Percentiles rank a stretch among this genome's conserved stretches.
Conservation (phyloP, 176 grass and related monocot species). For the Phragmites australis region DNA sequence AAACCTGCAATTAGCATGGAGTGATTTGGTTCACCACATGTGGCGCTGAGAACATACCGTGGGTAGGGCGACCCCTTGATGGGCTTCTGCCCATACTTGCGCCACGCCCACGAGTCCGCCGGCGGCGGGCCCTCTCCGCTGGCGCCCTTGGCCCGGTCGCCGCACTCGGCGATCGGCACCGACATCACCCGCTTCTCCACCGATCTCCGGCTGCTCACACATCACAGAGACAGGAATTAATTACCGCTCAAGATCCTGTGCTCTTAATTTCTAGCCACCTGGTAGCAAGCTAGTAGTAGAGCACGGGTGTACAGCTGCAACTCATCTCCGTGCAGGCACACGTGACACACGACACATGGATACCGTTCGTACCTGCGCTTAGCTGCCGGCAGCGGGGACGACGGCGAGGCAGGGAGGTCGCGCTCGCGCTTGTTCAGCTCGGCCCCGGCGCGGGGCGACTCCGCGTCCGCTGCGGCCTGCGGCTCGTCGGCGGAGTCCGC, state of each 20-base stretch:
- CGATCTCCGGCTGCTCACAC: conserved; percentile 64
- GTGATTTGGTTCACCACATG: background rate
- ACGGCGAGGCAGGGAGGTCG: conserved; percentile 33
- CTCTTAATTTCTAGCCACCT: background rate
- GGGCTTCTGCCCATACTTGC: conserved; percentile 99
- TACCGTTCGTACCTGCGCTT: conserved; percentile 69
- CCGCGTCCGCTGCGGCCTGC: conserved; percentile 11
- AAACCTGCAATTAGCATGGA: background rate
- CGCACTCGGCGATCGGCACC: conserved; percentile 65
- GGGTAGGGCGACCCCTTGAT: conserved; percentile 99
- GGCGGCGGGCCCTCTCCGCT: conserved; percentile 89
- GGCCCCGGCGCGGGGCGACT: conserved; percentile 35
- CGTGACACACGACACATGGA: background rate
- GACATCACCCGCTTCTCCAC: conserved; percentile 90
- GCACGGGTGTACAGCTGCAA: conserved; percentile 13
- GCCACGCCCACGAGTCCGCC: conserved; percentile 97
- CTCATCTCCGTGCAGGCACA: background rate
- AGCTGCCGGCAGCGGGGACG: conserved; percentile 49
- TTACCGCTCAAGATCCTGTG: background rate
- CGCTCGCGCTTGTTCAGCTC: conserved; percentile 43
- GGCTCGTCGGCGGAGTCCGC: conserved; percentile 72
- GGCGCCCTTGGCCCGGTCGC: conserved; percentile 57
- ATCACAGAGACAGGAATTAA: background rate
- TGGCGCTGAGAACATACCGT: conserved; percentile 37
- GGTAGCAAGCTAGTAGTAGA: background rate